Base-by-base conservation (phyloP, 202 grass and related monocot genomes). In the Eragrostis tef region DNA sequence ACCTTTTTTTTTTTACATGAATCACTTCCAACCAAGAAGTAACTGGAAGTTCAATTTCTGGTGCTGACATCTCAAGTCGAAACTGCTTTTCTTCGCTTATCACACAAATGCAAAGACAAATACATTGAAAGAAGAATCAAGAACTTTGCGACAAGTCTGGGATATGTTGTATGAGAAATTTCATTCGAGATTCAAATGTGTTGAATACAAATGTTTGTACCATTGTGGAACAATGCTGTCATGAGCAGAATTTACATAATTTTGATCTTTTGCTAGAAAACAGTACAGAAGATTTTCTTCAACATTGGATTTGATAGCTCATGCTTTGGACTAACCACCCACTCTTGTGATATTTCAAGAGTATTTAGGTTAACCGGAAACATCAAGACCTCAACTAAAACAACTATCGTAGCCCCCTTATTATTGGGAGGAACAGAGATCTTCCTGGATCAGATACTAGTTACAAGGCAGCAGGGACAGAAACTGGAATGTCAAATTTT, bases 161-260 rank as follows among this genome's bases (percentile, higher is more conserved):
- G 20, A 48, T 75, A 75, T 70, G 16, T 8, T 2, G 41, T 49
- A 20, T 47, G 11, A 9, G 57, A 57, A 64, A 81, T 26, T 72
- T 77, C 20, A 81, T 78, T 78, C 16, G 74, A 73, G 25, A 52
- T 81, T 86, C 21, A 7, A 73, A 82, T 67, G 72, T 78, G 77
- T 14, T 52, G 43, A 47, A 47, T 70, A 86, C 74, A 73, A 73
- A 78, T 82, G 67, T 71, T 43, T 83, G 65, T 62, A 81, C 2
- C 78, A 81, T 31, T 87, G 27, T 70, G 69, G 67, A 27, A 71
- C 25, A 65, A 84, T 82, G 73, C 4, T 78, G 83, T 82, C 78
- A 29, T 81, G 19, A 73, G 78, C 78, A 82, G 78, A 86, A 86
- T 86, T 81, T 82, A 78, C 65, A 16, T 16, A 19, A 47, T 57